Conservation (phyloP, 2,329 filamentous ascomycete species). For the Phyllosticta capitalensis region DNA sequence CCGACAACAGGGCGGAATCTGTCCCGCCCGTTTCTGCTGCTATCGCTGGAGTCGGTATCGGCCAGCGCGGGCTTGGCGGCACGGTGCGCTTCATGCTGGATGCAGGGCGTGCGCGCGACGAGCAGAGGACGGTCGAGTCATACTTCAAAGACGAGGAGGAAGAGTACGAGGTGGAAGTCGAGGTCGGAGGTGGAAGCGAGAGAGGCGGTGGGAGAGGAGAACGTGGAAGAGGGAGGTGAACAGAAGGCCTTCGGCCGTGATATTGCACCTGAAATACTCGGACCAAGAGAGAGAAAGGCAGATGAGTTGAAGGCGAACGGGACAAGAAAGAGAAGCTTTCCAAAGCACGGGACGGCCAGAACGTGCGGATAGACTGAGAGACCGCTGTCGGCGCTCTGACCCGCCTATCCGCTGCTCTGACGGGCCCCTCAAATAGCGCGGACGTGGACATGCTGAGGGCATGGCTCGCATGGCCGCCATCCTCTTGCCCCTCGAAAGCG, state of each 20-base stretch:
- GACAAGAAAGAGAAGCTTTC: slow-evolving; percentile 1
- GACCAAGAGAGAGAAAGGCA: slow-evolving; percentile 2
- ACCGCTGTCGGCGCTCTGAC: too few species aligned
- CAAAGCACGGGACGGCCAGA: background rate
- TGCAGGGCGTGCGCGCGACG: slow-evolving; percentile 60
- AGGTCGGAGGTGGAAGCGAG: slow-evolving; percentile 33
- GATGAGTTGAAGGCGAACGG: slow-evolving; percentile 14
- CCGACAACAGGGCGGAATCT: slow-evolving; percentile 13
- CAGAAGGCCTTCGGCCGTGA: background rate
- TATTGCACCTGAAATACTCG: background rate
- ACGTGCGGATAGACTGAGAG: too few species aligned
- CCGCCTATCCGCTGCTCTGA: too few species aligned
- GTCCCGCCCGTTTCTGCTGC: slow-evolving; percentile 19
- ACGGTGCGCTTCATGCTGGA: slow-evolving; percentile 89
- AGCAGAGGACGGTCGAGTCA: slow-evolving; percentile 56
- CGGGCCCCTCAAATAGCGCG: too few species aligned
- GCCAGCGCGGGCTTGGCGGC: slow-evolving; percentile 48
- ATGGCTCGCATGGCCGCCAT: too few species aligned
- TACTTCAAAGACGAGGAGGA: slow-evolving; percentile 69
- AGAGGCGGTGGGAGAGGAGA: slow-evolving; percentile 2
- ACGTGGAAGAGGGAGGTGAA: background rate
- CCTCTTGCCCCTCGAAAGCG: too few species aligned
- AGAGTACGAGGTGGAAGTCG: slow-evolving; percentile 68
- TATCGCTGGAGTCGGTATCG: slow-evolving; percentile 27
- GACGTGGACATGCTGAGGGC: too few species aligned